A percentile compares a stretch with the other conserved stretches of the same genome.
These are phyloP conservation scores for Ceratocystis diversiconidia DNA, from an alignment of 2,329 filamentous ascomycete species.

Conservation along the genomic window DNA sequence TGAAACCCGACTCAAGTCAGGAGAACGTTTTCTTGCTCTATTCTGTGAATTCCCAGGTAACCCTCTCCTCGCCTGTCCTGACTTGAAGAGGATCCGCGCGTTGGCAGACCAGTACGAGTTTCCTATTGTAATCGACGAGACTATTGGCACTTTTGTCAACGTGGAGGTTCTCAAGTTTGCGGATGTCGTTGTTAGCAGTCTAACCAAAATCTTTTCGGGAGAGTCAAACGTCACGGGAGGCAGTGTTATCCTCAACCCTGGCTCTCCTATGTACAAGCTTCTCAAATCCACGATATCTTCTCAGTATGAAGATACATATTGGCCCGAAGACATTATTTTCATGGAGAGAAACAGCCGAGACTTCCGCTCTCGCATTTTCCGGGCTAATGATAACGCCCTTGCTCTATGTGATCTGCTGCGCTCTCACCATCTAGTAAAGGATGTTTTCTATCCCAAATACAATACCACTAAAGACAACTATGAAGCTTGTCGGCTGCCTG, in stretches of 20 bases:
- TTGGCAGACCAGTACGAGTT: slow-evolving; percentile 79
- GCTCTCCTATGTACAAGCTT: slow-evolving; percentile 51
- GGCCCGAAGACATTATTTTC: slow-evolving; percentile 87
- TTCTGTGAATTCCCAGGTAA: slow-evolving; percentile 96
- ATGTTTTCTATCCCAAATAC: slow-evolving; percentile 76
- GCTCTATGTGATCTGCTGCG: slow-evolving; percentile 60
- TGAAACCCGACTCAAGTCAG: slow-evolving; percentile 52
- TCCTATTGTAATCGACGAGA: slow-evolving; percentile 85
- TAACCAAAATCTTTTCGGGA: slow-evolving; percentile 95
- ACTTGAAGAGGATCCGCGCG: slow-evolving; percentile 64
- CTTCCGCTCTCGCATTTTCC: slow-evolving; percentile 66
- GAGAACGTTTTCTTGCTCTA: slow-evolving; percentile 65
- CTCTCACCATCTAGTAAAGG: slow-evolving; percentile 49
- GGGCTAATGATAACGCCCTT: slow-evolving; percentile 77
- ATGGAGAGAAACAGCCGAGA: slow-evolving; percentile 93
- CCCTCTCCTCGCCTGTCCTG: slow-evolving; percentile 70
- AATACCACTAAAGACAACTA: slow-evolving; percentile 57
- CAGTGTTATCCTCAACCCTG: slow-evolving; percentile 49
- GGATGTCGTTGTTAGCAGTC: slow-evolving; percentile 83
- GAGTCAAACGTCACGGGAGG: slow-evolving; percentile 98
- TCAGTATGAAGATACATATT: slow-evolving; percentile 79
- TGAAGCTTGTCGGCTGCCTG: slow-evolving; percentile 58
- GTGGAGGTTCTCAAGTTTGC: slow-evolving; percentile 81
- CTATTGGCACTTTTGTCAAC: slow-evolving; percentile 91
- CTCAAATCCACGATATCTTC: slow-evolving; percentile 52